Evolutionary conservation across 352 stramenopile species (phyloP).

Genomic region (Globisporangium nodosum): DNA sequence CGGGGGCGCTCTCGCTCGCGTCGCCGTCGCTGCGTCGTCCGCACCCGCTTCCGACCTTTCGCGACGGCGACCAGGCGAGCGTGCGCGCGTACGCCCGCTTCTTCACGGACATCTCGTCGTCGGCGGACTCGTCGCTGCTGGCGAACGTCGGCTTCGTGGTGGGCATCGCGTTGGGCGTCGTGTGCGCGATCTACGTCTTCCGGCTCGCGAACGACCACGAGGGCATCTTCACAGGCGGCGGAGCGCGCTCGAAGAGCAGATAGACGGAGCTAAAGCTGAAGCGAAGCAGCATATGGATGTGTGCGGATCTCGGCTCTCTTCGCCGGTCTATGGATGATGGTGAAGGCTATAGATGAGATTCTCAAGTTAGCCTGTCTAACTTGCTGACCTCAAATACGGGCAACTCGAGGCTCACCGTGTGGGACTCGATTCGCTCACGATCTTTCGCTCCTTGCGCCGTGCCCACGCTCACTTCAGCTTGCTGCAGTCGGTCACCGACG

Average conservation of each 20-base stretch:
- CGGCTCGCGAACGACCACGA: conserved; percentile 34
- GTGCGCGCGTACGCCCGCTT: conserved; percentile 8
- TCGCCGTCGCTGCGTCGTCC: conserved; percentile 21
- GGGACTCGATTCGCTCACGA: too few species aligned
- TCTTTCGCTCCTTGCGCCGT: too few species aligned
- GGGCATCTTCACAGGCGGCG: conserved; percentile 8
- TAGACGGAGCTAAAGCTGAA: conserved; percentile 7
- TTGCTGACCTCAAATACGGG: too few species aligned
- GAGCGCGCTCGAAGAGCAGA: conserved; percentile 16
- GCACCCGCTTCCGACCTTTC: conserved; percentile 4
- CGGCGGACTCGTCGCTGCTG: conserved; percentile 20
- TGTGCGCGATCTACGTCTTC: conserved; percentile 57
- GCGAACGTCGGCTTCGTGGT: conserved; percentile 26
- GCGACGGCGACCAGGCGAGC: background rate
- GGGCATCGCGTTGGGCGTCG: conserved; percentile 37
- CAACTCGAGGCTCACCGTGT: too few species aligned
- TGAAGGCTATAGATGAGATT: too few species aligned
- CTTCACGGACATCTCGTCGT: conserved; percentile 23
- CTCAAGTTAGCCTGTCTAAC: too few species aligned
- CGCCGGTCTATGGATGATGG: background rate
- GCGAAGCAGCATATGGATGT: background rate
- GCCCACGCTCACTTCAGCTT: too few species aligned
- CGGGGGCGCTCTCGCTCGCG: background rate
- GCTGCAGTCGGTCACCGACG: too few species aligned
- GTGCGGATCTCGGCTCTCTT: background rate